Conservation (phyloP, 2,329 filamentous ascomycete genomes). For the Cladobotryum mycophilum region DNA sequence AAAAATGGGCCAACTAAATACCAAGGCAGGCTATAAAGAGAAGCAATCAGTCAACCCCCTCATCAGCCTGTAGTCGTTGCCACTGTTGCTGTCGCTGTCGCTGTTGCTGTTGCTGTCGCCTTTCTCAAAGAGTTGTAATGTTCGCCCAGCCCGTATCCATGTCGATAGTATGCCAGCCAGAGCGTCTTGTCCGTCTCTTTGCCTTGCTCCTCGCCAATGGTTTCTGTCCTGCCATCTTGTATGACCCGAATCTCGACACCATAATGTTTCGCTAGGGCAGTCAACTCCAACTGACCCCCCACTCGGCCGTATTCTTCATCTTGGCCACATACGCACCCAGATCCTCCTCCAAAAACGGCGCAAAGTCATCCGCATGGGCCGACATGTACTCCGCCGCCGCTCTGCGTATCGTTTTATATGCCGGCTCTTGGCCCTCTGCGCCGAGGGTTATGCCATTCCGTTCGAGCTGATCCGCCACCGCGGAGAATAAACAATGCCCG, state of each 20-base stretch:
- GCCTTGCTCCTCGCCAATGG: conserved; percentile 49
- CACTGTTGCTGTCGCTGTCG: conserved; percentile 6
- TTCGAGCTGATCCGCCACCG: conserved; percentile 76
- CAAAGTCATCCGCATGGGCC: conserved; percentile 71
- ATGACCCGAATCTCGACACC: conserved; percentile 76
- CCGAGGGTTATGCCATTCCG: conserved; percentile 38
- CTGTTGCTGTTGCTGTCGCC: conserved; percentile 18
- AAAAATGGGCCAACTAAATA: too few species aligned
- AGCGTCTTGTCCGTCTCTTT: conserved; percentile 51
- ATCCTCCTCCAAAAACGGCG: conserved; percentile 78
- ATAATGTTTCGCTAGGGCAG: conserved; percentile 76
- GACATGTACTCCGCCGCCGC: conserved; percentile 74
- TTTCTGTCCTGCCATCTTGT: conserved; percentile 76
- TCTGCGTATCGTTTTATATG: conserved; percentile 62
- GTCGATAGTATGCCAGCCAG: conserved; percentile 93
- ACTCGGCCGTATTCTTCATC: conserved; percentile 84
- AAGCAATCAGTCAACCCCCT: not conserved
- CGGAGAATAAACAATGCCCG: conserved; percentile 91
- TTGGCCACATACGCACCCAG: conserved; percentile 65
- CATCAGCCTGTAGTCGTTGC: conserved; percentile 3
- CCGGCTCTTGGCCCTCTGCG: conserved; percentile 24
- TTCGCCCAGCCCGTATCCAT: conserved; percentile 90
- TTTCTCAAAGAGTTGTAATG: conserved; percentile 87
- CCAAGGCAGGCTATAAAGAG: too few species aligned
- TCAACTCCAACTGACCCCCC: conserved; percentile 92